These are phyloP conservation scores for Annulohypoxylon stygium DNA, from an alignment of 495 filamentous ascomycete species.

Conservation along the genomic window DNA sequence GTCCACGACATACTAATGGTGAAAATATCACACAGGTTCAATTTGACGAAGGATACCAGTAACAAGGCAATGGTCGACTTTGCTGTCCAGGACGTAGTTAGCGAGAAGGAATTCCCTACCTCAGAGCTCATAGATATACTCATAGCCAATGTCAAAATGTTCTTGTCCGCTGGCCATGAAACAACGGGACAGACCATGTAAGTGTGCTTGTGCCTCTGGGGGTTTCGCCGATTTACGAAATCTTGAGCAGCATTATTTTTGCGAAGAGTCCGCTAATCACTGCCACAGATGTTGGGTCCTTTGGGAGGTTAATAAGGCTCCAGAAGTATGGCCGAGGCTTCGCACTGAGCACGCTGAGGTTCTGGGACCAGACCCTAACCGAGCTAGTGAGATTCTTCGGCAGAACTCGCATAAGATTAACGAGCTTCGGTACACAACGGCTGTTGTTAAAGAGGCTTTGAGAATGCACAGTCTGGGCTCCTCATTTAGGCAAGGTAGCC, in stretches of 20 bases:
- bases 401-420: not conserved
- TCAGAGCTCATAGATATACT: not conserved
- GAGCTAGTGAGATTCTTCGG: not conserved
- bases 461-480: not conserved
- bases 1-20: not conserved
- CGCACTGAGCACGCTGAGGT: not conserved
- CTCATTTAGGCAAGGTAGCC: not conserved
- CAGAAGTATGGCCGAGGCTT: not conserved
- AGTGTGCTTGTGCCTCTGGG: not conserved
- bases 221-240: not conserved
- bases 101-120: not conserved
- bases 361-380: not conserved
- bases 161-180: not conserved
- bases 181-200: not conserved
- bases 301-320: not conserved
- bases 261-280: not conserved
- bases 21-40: not conserved
- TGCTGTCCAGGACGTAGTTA: not conserved
- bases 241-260: not conserved
- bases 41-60: not conserved
- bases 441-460: not conserved
- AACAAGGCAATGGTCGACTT: not conserved
- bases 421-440: not conserved
- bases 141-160: not conserved
- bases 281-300: not conserved